These are phyloP conservation scores for Daldinia sp. DNA, from an alignment of 2,329 filamentous ascomycete species.

Conservation along the genomic window DNA sequence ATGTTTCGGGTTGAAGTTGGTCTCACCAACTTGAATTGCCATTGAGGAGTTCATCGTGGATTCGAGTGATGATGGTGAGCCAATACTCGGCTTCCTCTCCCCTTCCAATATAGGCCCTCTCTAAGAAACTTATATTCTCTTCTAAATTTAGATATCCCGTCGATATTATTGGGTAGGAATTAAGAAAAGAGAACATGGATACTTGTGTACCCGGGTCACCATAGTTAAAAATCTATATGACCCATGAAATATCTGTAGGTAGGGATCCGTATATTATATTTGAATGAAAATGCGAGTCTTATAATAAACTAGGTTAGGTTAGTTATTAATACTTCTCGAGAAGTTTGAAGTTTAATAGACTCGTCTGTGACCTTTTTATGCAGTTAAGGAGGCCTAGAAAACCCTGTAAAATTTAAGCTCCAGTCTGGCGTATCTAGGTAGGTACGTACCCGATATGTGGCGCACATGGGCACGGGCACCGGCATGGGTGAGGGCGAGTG, in stretches of 20 bases:
- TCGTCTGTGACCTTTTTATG: constrained; percentile 14
- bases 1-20: constrained; percentile 47
- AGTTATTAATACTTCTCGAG: neutral
- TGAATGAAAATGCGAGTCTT: neutral
- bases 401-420: neutral
- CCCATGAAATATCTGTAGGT: too few species aligned
- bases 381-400: constrained; percentile 16
- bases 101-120: constrained; percentile 6
- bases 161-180: constrained; percentile 8
- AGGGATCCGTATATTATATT: too few species aligned
- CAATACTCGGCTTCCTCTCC: neutral
- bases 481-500: too few species aligned
- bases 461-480: too few species aligned
- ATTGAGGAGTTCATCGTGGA: constrained; percentile 31
- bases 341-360: neutral
- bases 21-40: constrained; percentile 37
- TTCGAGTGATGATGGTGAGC: neutral
- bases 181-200: neutral
- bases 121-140: constrained; percentile 7
- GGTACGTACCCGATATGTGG: neutral
- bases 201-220: neutral
- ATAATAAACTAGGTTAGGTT: neutral
- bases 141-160: constrained; percentile 2
- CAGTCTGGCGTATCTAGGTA: constrained; percentile 11
- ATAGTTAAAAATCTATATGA: neutral